A percentile compares a stretch with the other conserved stretches of the same genome.
phyloP scores from a whole-genome alignment of 768 basidiomycete species.

The Boletellus ananiceps region DNA sequence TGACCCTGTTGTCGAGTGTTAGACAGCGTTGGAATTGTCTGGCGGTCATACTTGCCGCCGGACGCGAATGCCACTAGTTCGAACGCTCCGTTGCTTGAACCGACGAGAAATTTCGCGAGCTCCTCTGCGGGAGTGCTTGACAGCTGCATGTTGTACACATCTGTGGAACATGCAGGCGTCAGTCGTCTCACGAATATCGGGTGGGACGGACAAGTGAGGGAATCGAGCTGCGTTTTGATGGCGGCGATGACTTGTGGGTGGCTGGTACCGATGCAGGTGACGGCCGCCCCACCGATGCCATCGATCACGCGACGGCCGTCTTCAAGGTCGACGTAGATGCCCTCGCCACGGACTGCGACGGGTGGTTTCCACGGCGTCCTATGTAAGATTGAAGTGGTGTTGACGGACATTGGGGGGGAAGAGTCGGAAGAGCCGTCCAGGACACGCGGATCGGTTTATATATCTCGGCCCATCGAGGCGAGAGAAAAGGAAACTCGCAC shows the following conservation, averaged over 20 bases:
- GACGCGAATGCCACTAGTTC: conserved; percentile 66
- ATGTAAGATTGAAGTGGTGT: conserved; percentile 47
- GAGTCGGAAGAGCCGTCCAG: too few relatives aligned
- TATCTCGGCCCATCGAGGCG: too few relatives aligned
- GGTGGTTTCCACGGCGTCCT: conserved; percentile 74
- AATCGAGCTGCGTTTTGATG: conserved; percentile 76
- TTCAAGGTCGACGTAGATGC: conserved; percentile 67
- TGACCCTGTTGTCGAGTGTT: conserved; percentile 47
- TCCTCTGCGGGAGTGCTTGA: conserved; percentile 79
- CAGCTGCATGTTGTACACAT: conserved; percentile 85
- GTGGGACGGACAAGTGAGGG: conserved; percentile 58
- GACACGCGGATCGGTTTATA: too few relatives aligned
- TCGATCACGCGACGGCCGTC: conserved; percentile 70
- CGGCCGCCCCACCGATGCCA: conserved; percentile 83
- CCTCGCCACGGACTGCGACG: conserved; percentile 59
- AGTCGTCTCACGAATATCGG: background rate
- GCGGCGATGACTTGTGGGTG: conserved; percentile 70
- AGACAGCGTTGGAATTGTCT: background rate
- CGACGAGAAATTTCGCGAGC: conserved; percentile 62
- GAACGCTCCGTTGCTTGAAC: conserved; percentile 70
- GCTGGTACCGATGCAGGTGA: conserved; percentile 69
- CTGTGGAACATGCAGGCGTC: conserved; percentile 32
- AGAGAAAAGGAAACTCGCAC: too few relatives aligned
- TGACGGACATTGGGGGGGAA: conserved; percentile 12
- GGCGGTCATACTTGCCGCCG: conserved; percentile 48